phyloP scores from a whole-genome alignment of 805 yeast species.

The Barnettozyma wickerhamii region DNA sequence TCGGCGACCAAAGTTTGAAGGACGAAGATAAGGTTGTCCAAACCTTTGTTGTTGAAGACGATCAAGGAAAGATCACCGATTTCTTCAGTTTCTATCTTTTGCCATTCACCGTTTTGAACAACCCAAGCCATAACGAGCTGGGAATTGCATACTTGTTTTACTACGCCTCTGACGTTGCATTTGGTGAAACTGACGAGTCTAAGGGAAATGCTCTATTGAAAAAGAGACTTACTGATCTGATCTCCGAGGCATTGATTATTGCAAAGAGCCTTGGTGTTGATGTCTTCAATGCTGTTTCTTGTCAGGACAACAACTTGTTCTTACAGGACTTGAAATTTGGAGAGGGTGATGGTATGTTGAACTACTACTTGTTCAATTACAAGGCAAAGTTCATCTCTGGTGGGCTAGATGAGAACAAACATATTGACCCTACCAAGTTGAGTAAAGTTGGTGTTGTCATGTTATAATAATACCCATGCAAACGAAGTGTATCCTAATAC shows the following conservation, averaged over 20 bases:
- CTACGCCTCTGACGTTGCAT: constrained; percentile 72
- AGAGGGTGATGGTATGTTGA: constrained; percentile 86
- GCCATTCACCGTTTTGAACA: constrained; percentile 78
- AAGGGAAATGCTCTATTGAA: constrained; percentile 43
- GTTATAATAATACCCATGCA: constrained; percentile 41
- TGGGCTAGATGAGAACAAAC: constrained; percentile 61
- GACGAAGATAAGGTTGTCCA: constrained; percentile 53
- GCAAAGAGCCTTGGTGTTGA: constrained; percentile 70
- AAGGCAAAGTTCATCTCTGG: constrained; percentile 76
- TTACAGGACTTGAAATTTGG: constrained; percentile 84
- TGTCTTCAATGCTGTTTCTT: constrained; percentile 88
- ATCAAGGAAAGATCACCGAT: constrained; percentile 66
- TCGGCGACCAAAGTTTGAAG: constrained; percentile 40
- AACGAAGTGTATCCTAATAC: too few species aligned
- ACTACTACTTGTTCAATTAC: constrained; percentile 91
- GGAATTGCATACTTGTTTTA: constrained; percentile 88
- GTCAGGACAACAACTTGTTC: constrained; percentile 86
- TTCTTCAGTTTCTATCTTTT: constrained; percentile 85
- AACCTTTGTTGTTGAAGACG: constrained; percentile 68
- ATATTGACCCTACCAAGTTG: constrained; percentile 46
- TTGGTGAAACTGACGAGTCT: constrained; percentile 34
- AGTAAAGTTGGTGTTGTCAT: constrained; percentile 92
- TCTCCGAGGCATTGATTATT: constrained; percentile 71
- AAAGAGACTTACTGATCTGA: constrained; percentile 54
- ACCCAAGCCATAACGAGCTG: constrained; percentile 57